Base-by-base conservation (phyloP, 768 basidiomycete genomes). In the Pilatotrama ljubarskyi region DNA sequence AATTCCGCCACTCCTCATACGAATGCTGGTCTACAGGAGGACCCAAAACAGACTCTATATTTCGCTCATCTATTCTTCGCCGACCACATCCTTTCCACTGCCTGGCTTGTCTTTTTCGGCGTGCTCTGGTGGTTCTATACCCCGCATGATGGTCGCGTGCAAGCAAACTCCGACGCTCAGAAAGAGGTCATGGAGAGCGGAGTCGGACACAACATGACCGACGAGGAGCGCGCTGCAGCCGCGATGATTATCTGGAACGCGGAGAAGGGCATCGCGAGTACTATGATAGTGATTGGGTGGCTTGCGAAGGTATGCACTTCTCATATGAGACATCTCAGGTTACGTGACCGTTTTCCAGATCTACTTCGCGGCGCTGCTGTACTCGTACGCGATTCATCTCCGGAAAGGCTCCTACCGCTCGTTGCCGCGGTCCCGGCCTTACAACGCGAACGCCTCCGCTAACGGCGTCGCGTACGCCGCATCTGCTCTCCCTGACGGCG, bases 91-190 rank as follows among this genome's bases (percentile, higher is more conserved):
- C 77, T 99, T 61, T 89, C 87, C 15, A 94, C 95, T 1, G 76
- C 88, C 0, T 98, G 93, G 90, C 95, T 94, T n/a, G 80, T 90
- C 41, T 91, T 91, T 69, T 98, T 99, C 64, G 91, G 87, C 38
- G 82, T 93, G 20, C 76, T 82, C 40, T 99, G 95, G 96, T 99
- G 93, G 89, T 74, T 84, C 35, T 90, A 90, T 76, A 90, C 86
- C 1, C 90, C 95, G 0, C 97, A 99, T 70, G 95, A 99, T 66
- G 97, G 97, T 5, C 80, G 79, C 22, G 84, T 86, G 1, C 82
- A 84, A 35, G 82, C 83, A 62, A 92, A 96, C 72, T 98, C 95
- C 1, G 79, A 82, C 26, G 96, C 97, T 10, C 97, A 99, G 74
- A 76, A 91, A 70, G 89, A 86, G 41, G 84, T 99, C 72, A 89